These are phyloP conservation scores for Lomentospora prolificans DNA, from an alignment of 2,329 filamentous ascomycete species.

Conservation along the genomic window DNA sequence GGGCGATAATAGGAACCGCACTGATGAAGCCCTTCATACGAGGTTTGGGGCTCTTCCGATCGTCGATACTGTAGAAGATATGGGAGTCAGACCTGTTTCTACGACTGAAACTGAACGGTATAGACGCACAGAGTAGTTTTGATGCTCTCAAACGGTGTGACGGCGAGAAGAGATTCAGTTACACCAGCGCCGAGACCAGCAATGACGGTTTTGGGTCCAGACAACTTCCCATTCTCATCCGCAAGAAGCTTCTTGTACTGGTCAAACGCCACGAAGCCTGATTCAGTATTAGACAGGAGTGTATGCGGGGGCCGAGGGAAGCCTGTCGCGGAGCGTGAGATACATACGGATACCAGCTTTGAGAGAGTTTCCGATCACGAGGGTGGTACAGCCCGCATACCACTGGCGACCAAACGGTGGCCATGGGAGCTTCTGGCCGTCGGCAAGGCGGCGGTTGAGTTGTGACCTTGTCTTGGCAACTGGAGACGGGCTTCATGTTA, in stretches of 20 bases:
- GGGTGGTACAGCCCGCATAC: constrained; percentile 95
- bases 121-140: constrained; percentile 78
- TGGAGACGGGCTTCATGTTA: constrained; percentile 22
- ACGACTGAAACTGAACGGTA: background rate
- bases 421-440: constrained; percentile 84
- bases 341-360: constrained; percentile 86
- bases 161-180: constrained; percentile 84
- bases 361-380: constrained; percentile 92
- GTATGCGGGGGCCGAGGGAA: background rate
- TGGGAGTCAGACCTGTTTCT: background rate
- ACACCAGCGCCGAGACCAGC: constrained; percentile 92
- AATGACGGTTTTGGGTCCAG: constrained; percentile 80
- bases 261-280: constrained; percentile 91
- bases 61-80: constrained; percentile 63
- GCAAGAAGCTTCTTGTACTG: constrained; percentile 78
- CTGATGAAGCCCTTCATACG: constrained; percentile 88
- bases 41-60: constrained; percentile 77
- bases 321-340: background rate
- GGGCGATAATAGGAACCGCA: constrained; percentile 75
- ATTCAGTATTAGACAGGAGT: background rate
- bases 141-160: constrained; percentile 95
- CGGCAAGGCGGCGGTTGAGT: constrained; percentile 74
- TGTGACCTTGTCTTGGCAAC: constrained; percentile 93
- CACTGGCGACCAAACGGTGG: constrained; percentile 88
- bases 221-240: constrained; percentile 79